These are phyloP conservation scores for Lasiosphaeria ovina DNA, from an alignment of 495 filamentous ascomycete genomes.

Conservation along the genomic window DNA sequence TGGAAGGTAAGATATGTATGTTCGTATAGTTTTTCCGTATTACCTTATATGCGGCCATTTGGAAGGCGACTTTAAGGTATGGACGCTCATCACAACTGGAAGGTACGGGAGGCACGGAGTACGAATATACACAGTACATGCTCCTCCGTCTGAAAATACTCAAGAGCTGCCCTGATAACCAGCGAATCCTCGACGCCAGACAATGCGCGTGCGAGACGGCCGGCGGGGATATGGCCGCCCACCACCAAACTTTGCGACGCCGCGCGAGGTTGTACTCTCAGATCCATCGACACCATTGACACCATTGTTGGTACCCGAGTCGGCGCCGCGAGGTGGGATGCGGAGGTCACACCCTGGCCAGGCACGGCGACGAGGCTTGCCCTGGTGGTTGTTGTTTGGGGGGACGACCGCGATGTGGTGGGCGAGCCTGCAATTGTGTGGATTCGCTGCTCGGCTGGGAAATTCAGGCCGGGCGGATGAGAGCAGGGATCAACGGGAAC, in stretches of 20 bases:
- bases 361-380: constrained; percentile 22
- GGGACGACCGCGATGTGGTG: constrained; percentile 23
- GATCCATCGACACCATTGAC: no score
- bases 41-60: no score
- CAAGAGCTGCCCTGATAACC: no score
- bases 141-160: no score
- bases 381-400: constrained; percentile 12
- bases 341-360: constrained; percentile 26
- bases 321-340: constrained; percentile 13
- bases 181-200: neutral
- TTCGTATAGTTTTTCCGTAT: no score
- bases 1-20: no score
- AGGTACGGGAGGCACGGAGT: neutral
- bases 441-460: constrained; percentile 36
- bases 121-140: neutral
- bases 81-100: no score
- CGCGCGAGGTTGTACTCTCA: neutral
- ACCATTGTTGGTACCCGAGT: no score
- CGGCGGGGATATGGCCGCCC: neutral
- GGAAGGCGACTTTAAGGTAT: no score
- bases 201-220: constrained; percentile 3
- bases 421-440: constrained; percentile 29
- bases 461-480: constrained; percentile 36
- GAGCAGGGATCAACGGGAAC: constrained; percentile 34
- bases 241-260: neutral